Conservation (phyloP, 805 yeast genomes). For the Metschnikowia cubensis region DNA sequence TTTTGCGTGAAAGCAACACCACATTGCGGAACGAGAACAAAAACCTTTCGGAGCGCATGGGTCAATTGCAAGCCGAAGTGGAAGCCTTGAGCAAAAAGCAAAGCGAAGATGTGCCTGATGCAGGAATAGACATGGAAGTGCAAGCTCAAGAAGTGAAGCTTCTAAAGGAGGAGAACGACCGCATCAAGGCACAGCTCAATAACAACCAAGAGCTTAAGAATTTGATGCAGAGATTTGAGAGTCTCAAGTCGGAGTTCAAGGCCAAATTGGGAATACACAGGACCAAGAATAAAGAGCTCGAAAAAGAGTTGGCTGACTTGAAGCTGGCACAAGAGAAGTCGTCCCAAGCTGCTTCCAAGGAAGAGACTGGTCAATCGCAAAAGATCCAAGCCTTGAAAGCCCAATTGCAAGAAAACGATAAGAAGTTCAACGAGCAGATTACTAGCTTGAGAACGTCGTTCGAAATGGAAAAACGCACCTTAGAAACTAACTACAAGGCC, state of each 20-base stretch:
- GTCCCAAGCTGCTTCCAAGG: constrained; percentile 9
- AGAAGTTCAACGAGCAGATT: constrained; percentile 11
- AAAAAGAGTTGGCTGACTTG: constrained; percentile 15
- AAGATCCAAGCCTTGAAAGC: constrained; percentile 6
- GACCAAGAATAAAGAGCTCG: constrained; percentile 27
- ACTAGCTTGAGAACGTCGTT: constrained; percentile 25
- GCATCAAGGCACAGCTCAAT: constrained; percentile 44
- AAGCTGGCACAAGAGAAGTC: constrained; percentile 8
- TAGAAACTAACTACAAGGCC: constrained; percentile 15
- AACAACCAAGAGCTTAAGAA: constrained; percentile 24
- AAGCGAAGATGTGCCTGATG: constrained; percentile 18
- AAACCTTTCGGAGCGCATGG: constrained; percentile 19
- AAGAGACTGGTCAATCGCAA: constrained; percentile 9
- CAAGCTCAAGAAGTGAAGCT: constrained; percentile 48
- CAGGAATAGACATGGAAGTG: constrained; percentile 31
- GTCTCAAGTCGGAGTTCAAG: constrained; percentile 25
- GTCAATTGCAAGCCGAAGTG: constrained; percentile 39
- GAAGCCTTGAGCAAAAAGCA: constrained; percentile 45
- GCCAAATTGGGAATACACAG: constrained; percentile 25
- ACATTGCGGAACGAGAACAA: constrained; percentile 54
- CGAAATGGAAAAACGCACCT: constrained; percentile 26
- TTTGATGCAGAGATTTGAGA: constrained; percentile 29
- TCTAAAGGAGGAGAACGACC: constrained; percentile 50
- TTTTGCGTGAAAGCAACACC: constrained; percentile 64
- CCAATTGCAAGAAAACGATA: constrained; percentile 7